phyloP scores from a whole-genome alignment of 2,329 filamentous ascomycete species.

The Uncinocarpus reesii region DNA sequence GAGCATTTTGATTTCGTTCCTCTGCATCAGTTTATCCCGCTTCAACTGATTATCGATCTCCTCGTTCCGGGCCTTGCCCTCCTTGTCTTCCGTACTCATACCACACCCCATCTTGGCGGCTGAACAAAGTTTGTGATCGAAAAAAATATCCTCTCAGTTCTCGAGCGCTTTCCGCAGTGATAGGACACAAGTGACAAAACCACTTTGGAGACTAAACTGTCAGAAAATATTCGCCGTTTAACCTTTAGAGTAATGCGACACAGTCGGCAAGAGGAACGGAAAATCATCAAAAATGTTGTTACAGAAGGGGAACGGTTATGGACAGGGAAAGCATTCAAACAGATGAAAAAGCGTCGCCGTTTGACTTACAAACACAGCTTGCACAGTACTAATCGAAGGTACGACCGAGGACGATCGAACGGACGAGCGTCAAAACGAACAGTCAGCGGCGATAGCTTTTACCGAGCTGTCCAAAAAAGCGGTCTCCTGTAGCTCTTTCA shows the following conservation, averaged over 20 bases:
- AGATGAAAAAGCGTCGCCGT: not conserved
- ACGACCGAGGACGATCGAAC: not conserved
- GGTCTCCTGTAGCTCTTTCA: not conserved
- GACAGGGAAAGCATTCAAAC: not conserved
- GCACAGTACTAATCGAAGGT: not conserved
- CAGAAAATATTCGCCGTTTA: too few species aligned
- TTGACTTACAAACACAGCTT: constrained; percentile 1
- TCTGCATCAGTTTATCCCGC: constrained; percentile 95
- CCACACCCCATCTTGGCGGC: constrained; percentile 89
- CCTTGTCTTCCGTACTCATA: constrained; percentile 99
- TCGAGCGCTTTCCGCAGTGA: not conserved
- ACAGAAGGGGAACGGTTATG: too few species aligned
- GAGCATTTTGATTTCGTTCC: constrained; percentile 99
- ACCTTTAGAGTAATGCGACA: too few species aligned
- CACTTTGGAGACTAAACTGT: too few species aligned
- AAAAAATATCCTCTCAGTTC: not conserved
- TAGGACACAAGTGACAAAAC: not conserved
- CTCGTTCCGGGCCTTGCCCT: constrained; percentile 99
- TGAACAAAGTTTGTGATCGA: not conserved
- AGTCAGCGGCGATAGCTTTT: not conserved
- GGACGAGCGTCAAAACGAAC: not conserved
- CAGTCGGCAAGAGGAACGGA: too few species aligned
- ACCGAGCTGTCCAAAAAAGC: not conserved
- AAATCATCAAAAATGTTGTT: too few species aligned
- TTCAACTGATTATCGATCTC: constrained; percentile 99